A percentile compares a stretch with the other conserved stretches of the same genome.
Conservation (phyloP, 768 basidiomycete genomes). For the Naematelia encephala region DNA sequence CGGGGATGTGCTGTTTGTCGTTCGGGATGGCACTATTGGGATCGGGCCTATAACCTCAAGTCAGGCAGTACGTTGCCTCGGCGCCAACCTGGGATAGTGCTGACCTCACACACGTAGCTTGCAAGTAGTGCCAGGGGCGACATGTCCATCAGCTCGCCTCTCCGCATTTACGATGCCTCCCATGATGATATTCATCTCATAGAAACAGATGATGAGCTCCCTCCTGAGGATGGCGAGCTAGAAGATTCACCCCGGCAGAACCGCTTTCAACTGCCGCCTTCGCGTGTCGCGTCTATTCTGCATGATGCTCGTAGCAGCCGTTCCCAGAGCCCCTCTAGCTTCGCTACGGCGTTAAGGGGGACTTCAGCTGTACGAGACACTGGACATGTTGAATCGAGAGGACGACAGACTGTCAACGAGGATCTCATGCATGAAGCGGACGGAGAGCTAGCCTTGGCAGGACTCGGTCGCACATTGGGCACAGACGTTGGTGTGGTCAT, state of each 20-base stretch:
- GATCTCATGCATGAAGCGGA: slow-evolving; percentile 15
- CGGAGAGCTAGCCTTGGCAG: slow-evolving; percentile 22
- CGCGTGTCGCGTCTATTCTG: slow-evolving; percentile 7
- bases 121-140: slow-evolving; percentile 22
- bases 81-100: background rate
- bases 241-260: slow-evolving; percentile 18
- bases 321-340: slow-evolving; percentile 8
- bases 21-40: slow-evolving; percentile 42
- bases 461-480: slow-evolving; percentile 19
- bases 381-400: background rate
- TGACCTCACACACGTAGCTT: slow-evolving; percentile 12
- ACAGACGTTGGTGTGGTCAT: slow-evolving; percentile 41
- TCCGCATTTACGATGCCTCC: background rate
- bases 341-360: slow-evolving; percentile 7
- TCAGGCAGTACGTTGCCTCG: slow-evolving; percentile 19
- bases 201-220: background rate
- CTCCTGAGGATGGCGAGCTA: background rate
- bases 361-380: slow-evolving; percentile 6
- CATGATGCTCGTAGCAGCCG: slow-evolving; percentile 13
- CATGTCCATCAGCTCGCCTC: slow-evolving; percentile 12
- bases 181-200: background rate
- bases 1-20: slow-evolving; percentile 37
- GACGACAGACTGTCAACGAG: slow-evolving; percentile 4
- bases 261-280: slow-evolving; percentile 34
- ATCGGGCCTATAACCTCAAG: slow-evolving; percentile 35